Conservation (phyloP, 2,329 filamentous ascomycete genomes). For the Colletotrichum cuscutae region DNA sequence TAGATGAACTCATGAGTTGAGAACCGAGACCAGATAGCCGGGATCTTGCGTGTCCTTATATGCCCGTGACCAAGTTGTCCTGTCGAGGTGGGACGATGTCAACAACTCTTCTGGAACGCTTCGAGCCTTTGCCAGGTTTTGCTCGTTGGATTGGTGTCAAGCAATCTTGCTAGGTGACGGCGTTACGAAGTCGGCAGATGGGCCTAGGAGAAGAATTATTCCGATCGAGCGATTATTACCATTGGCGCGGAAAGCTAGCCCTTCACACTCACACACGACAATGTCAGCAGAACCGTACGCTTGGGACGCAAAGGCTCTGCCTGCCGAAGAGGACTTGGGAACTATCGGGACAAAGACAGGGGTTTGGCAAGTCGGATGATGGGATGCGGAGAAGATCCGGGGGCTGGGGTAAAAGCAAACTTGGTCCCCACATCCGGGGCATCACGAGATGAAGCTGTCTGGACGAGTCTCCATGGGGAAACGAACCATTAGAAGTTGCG, state of each 20-base stretch:
- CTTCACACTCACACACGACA: neutral
- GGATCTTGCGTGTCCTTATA: constrained; percentile 13
- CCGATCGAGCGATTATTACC: constrained; percentile 1
- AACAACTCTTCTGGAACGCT: neutral
- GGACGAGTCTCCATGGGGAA: constrained; percentile 14
- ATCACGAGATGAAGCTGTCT: constrained; percentile 9
- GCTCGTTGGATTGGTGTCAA: neutral
- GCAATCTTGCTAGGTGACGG: neutral
- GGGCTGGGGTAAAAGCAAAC: constrained; percentile 23
- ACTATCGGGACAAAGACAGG: neutral
- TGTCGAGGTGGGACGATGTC: constrained; percentile 1
- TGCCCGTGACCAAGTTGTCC: neutral
- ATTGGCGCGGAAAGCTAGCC: constrained; percentile 15
- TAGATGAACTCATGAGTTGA: neutral
- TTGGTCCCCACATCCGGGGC: constrained; percentile 11
- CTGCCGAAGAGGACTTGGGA: neutral
- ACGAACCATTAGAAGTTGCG: neutral
- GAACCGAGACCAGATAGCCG: neutral
- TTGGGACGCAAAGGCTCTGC: neutral
- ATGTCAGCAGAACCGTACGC: neutral
- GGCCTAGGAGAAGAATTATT: neutral
- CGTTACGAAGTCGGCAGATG: neutral
- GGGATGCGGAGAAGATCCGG: constrained; percentile 33
- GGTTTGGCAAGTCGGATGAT: neutral
- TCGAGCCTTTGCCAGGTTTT: neutral